These are phyloP conservation scores for Tricholoma sp. DNA, from an alignment of 768 basidiomycete genomes.

Conservation along the genomic window DNA sequence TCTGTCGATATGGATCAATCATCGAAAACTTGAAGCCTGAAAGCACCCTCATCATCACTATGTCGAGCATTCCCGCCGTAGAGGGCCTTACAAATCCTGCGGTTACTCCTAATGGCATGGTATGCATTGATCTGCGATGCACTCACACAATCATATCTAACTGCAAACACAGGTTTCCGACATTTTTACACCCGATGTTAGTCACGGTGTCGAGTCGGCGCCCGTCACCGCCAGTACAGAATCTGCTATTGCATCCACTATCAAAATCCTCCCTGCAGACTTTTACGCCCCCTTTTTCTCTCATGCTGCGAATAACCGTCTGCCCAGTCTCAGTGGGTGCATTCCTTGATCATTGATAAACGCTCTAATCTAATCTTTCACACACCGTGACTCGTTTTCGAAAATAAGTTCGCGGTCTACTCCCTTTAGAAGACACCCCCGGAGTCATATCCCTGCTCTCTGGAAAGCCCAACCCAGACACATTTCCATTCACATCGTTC, in stretches of 20 bases:
- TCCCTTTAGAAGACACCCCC: constrained; percentile 72
- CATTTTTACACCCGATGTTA: constrained; percentile 3
- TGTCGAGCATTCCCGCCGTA: constrained; percentile 1
- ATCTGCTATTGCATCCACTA: neutral
- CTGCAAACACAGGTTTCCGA: neutral
- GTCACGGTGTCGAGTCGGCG: neutral
- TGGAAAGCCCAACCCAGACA: constrained; percentile 86
- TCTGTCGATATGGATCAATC: no score
- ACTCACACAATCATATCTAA: neutral
- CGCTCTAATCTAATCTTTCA: no score
- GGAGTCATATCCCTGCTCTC: constrained; percentile 81
- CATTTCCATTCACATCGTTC: constrained; percentile 87
- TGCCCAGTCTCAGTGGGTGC: constrained; percentile 60
- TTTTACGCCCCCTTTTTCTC: constrained; percentile 64
- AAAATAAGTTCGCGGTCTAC: constrained; percentile 56
- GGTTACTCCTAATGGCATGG: constrained; percentile 8
- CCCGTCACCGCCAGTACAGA: neutral
- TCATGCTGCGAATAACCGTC: constrained; percentile 51
- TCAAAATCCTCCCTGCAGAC: constrained; percentile 40
- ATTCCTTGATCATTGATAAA: neutral
- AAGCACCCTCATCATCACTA: neutral
- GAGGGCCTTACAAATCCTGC: neutral
- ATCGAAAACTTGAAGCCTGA: neutral
- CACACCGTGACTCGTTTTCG: neutral
- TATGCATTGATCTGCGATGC: neutral